These are phyloP conservation scores for Krasilnikovozyma curviuscula DNA, from an alignment of 768 basidiomycete genomes.

Conservation along the genomic window DNA sequence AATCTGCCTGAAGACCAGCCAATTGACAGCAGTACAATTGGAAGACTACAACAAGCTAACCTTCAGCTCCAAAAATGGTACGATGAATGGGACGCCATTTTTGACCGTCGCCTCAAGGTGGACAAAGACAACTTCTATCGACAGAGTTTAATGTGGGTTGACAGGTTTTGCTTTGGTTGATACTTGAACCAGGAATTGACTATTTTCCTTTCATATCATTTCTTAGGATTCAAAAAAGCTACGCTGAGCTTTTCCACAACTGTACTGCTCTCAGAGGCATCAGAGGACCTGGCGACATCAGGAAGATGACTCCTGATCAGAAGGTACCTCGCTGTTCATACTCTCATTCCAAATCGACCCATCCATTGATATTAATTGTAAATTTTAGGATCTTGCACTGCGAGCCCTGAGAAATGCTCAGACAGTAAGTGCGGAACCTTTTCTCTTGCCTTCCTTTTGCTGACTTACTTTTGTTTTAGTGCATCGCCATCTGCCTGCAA, in stretches of 20 bases:
- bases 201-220: neutral
- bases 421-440: too few relatives aligned
- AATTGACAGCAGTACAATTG: conserved; percentile 54
- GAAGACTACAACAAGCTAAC: conserved; percentile 52
- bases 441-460: too few relatives aligned
- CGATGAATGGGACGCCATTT: conserved; percentile 24
- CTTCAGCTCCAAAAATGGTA: conserved; percentile 62
- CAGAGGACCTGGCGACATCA: conserved; percentile 65
- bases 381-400: conserved; percentile 58
- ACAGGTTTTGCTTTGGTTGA: conserved; percentile 66
- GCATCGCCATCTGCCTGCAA: conserved; percentile 66
- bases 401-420: conserved; percentile 66
- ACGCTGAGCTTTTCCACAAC: conserved; percentile 24
- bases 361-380: too few relatives aligned
- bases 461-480: too few relatives aligned
- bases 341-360: too few relatives aligned
- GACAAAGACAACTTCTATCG: conserved; percentile 57
- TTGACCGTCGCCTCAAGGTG: conserved; percentile 9
- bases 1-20: conserved; percentile 44
- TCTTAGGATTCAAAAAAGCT: conserved; percentile 5
- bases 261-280: conserved; percentile 31
- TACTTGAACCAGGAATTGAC: conserved; percentile 62
- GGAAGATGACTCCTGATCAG: conserved; percentile 61
- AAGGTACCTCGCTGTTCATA: too few relatives aligned
- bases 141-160: conserved; percentile 53